Conservation (phyloP, 345 rosid genomes). For the Sonneratia alba region DNA sequence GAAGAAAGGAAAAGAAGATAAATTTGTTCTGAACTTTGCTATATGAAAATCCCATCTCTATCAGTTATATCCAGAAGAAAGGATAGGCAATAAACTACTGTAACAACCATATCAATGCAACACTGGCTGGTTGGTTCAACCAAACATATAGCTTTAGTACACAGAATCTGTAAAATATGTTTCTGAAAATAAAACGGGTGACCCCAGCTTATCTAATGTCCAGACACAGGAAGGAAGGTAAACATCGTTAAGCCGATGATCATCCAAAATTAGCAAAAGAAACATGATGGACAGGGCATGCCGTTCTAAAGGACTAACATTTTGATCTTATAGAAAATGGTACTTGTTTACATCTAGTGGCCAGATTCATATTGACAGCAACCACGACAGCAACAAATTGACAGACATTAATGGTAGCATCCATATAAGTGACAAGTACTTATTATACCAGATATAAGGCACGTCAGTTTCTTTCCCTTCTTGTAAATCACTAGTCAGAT, state of each 20-base stretch:
- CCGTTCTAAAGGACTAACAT: background rate
- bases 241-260: background rate
- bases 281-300: background rate
- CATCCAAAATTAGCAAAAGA: background rate
- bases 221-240: background rate
- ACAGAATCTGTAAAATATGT: background rate
- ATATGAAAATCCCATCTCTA: background rate
- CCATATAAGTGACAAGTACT: background rate
- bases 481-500: background rate
- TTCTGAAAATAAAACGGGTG: background rate
- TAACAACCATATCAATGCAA: background rate
- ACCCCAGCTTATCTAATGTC: background rate
- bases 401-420: background rate
- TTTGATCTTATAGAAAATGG: background rate
- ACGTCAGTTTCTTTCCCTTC: background rate
- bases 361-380: background rate
- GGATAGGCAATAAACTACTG: background rate
- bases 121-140: background rate
- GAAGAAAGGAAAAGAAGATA: background rate
- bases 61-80: background rate
- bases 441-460: background rate
- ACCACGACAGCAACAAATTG: background rate
- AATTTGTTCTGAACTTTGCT: background rate
- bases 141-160: background rate
- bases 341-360: background rate